These are phyloP conservation scores for Fusarium penzigii DNA, from an alignment of 2,329 filamentous ascomycete species.

Conservation along the genomic window DNA sequence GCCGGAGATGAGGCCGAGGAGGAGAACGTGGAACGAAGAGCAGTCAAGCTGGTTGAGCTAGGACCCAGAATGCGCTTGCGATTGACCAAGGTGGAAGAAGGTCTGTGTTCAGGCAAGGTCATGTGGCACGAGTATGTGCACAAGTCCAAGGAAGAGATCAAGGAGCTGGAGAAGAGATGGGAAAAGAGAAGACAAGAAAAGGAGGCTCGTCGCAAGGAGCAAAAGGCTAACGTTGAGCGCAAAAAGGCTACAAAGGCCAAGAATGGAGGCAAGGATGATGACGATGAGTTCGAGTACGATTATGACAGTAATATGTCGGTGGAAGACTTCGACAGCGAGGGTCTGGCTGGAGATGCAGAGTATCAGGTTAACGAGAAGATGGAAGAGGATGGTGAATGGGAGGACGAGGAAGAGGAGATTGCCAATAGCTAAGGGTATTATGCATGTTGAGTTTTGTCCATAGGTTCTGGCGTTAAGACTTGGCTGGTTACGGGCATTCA, in stretches of 20 bases:
- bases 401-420: constrained; percentile 50
- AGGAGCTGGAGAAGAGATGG: constrained; percentile 81
- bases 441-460: constrained; percentile 10
- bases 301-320: constrained; percentile 48
- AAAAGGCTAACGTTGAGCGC: constrained; percentile 87
- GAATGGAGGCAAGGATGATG: constrained; percentile 41
- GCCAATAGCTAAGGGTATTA: constrained; percentile 24
- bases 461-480: constrained; percentile 28
- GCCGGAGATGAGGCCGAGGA: constrained; percentile 49
- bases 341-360: constrained; percentile 50
- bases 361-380: constrained; percentile 50
- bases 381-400: constrained; percentile 54
- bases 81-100: constrained; percentile 95
- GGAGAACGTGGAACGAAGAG: constrained; percentile 74
- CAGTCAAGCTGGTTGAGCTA: constrained; percentile 88
- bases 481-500: constrained; percentile 25
- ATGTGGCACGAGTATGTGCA: constrained; percentile 98
- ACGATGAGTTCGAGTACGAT: constrained; percentile 45
- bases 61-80: constrained; percentile 87
- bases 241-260: constrained; percentile 61
- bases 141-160: constrained; percentile 77
- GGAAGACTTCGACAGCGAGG: constrained; percentile 54
- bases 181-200: constrained; percentile 77
- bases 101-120: constrained; percentile 82
- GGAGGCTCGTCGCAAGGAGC: constrained; percentile 76